These are phyloP conservation scores for Yamadazyma mexicana DNA, from an alignment of 1,139 yeast genomes.

Conservation along the genomic window DNA sequence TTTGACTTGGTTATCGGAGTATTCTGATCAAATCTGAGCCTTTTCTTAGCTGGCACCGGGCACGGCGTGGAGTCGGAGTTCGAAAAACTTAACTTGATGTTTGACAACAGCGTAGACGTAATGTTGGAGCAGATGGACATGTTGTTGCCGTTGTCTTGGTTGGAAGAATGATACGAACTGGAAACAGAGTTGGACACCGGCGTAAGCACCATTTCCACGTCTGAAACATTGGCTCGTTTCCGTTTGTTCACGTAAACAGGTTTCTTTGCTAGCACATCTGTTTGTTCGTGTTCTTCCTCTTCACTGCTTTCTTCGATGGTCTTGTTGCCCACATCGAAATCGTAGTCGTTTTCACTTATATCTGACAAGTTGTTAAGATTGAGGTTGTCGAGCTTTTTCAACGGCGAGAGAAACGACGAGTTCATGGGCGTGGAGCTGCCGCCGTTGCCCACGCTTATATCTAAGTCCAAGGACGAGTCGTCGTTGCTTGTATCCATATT, in stretches of 20 bases:
- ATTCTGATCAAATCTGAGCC: conserved; percentile 20
- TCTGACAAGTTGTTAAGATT: conserved; percentile 23
- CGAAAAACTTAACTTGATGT: conserved; percentile 26
- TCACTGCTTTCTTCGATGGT: conserved; percentile 14
- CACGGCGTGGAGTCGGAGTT: conserved; percentile 37
- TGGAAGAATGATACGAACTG: conserved; percentile 1
- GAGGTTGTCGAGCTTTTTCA: conserved; percentile 30
- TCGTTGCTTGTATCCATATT: conserved; percentile 12
- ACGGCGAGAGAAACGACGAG: conserved; percentile 38
- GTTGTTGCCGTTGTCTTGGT: conserved; percentile 1
- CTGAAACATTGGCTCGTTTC: conserved; percentile 18
- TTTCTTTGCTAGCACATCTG: conserved; percentile 4
- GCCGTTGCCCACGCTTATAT: conserved; percentile 12
- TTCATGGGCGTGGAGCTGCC: conserved; percentile 19
- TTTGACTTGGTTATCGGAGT: conserved; percentile 18
- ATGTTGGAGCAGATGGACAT: conserved; percentile 17
- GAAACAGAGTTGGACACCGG: conserved; percentile 14
- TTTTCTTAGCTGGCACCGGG: conserved; percentile 34
- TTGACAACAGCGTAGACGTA: conserved; percentile 14
- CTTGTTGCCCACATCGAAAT: conserved; percentile 17
- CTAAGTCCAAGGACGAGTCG: conserved; percentile 14
- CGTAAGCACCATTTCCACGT: conserved; percentile 21
- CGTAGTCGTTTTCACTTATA: conserved; percentile 15
- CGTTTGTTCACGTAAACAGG: conserved; percentile 14
- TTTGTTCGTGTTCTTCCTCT: conserved; percentile 1